Conservation (phyloP, 1,284 basidiomycete genomes). For the Stygiomarasmius scandens region DNA sequence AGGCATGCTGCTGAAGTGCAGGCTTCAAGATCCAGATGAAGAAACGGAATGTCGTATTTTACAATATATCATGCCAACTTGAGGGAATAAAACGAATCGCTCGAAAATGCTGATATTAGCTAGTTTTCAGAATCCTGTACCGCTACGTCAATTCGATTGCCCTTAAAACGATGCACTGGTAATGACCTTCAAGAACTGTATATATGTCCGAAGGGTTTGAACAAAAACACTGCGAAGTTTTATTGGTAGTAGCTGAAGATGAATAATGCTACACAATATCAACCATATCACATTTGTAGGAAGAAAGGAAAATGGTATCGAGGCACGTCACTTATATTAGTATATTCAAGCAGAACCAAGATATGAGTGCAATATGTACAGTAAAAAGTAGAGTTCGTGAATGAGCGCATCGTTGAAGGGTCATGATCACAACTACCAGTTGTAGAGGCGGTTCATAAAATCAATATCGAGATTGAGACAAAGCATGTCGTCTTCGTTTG, state of each 20-base stretch:
- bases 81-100: no score
- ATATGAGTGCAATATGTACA: neutral
- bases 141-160: no score
- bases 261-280: no score
- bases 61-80: no score
- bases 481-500: conserved; percentile 76
- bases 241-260: no score
- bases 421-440: conserved; percentile 27
- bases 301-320: neutral
- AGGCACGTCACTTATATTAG: neutral
- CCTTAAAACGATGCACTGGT: no score
- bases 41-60: neutral
- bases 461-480: conserved; percentile 83
- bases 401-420: neutral
- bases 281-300: no score
- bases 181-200: no score
- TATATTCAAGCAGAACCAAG: neutral
- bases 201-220: no score
- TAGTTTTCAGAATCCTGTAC: no score
- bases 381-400: neutral
- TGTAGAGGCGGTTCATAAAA: conserved; percentile 60
- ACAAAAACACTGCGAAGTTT: no score
- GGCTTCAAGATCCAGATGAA: conserved; percentile 28
- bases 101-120: no score
- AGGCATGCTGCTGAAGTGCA: conserved; percentile 43